Evolutionary conservation across 1,139 yeast species (phyloP), one percentile per base, ranked within the genome.

Genomic region (Yarrowia galli): DNA sequence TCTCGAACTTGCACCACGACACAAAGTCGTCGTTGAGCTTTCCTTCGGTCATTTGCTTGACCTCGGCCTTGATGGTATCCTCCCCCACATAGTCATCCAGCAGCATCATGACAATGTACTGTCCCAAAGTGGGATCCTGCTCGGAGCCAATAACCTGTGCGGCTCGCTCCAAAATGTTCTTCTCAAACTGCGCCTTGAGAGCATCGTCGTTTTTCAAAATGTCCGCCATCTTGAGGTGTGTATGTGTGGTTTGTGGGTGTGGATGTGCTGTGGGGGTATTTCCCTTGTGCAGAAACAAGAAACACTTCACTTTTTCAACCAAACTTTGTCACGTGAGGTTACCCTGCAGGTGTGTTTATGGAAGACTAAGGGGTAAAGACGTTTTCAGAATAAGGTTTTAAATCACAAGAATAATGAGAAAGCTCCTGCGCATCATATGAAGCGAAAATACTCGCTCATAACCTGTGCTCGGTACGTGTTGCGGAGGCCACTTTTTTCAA

Each of bases 71-170:
- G 56, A 61, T n/a, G 1, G 56, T 61, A 25, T 61, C 66, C 12
- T 61, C 66, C 4, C 38, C 23, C 36, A 61, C 45, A n/a, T 46
- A 61, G 12, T 25, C 16, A 38, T 61, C 66, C 16, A 61, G 45
- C 20, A 61, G 46, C 66, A 61, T 61, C 66, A 61, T 61, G 7
- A 48, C 56, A 6, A 61, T 46, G 46, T 46, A 61, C 46, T 61
- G 56, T 2, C 56, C 56, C n/a, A 61, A 20, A 7, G 36, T 35
- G 9, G 43, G 38, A 15, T 46, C 56, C 56, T 61, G 66, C 43
- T 46, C 56, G 18, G 66, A 6, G 9, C 66, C 66, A 2, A 36
- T 13, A 12, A 45, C 18, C 56, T 46, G 43, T 12, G 66, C 15
- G 15, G 66, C 66, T 5, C 46, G 56, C 38, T 46, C 20, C 18